Evolutionary conservation across 441 rosid genomes (phyloP), one percentile per base, ranked within the genome.

Genomic region (Gossypium schwendimanii): DNA sequence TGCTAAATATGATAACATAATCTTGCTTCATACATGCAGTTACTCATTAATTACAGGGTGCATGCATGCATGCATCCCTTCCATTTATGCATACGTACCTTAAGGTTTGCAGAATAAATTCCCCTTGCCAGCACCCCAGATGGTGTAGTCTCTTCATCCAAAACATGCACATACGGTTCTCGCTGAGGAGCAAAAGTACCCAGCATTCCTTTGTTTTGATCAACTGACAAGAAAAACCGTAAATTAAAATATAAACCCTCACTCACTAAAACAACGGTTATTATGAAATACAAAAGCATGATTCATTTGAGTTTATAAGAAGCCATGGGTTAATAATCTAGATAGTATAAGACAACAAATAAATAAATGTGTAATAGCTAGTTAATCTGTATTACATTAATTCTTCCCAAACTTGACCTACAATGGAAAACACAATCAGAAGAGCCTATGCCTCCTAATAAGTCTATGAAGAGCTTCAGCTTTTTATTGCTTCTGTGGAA

Each of bases 131-230:
- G 81, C 10, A 55, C 76, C 36, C 86, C 86, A 9, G 84, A 74
- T 39, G 86, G 86, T 63, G 84, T 83, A 57, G 75, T 78, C 73
- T 78, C 92, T 82, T 88, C 90, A 31, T 86, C 88, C 77, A 88
- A 77, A 18, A 72, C 73, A 70, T 86, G 81, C 73, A 66, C 79
- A 50, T 80, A 83, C 3, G 82, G 78, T 57, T 78, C 83, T 31
- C 75, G 72, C 63, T 76, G 82, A 41, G 86, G 86, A 41, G 83
- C 83, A 74, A 80, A 83, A 28, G 84, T 83, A 20, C 86, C 86
- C 73, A 83, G 41, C 86, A 83, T 83, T 66, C 83, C 86, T 41
- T 80, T 78, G 73, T 70, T 78, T 72, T 75, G 79, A 70, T 83
- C 83, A 64, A 80, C 84, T 83, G 64, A 44, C 9, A 63, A 60